These are phyloP conservation scores for Kwoniella shivajii DNA, from an alignment of 1,284 basidiomycete species.

Conservation along the genomic window DNA sequence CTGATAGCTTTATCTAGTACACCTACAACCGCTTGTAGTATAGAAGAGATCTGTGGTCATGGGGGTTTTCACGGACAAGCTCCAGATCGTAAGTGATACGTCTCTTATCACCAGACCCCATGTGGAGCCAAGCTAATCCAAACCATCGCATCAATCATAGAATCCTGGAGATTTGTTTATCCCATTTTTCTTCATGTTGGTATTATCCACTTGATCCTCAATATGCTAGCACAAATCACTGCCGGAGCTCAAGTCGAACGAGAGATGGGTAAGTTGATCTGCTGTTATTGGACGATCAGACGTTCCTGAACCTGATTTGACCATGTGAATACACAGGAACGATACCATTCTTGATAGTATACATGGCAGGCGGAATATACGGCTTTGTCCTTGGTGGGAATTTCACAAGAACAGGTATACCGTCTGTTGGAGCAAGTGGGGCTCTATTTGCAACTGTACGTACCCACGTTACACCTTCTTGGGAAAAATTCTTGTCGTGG, in stretches of 20 bases:
- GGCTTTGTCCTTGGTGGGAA: conserved; percentile 82
- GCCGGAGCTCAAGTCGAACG: conserved; percentile 45
- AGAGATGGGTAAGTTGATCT: conserved; percentile 40
- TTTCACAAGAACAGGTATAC: conserved; percentile 83
- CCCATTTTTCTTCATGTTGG: conserved; percentile 92
- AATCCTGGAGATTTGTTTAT: conserved; percentile 68
- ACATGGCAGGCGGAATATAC: conserved; percentile 87
- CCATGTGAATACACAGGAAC: conserved; percentile 60
- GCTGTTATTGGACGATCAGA: neutral
- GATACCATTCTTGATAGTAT: conserved; percentile 74
- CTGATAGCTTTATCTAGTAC: conserved; percentile 59
- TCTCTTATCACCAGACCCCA: neutral
- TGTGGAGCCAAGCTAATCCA: neutral
- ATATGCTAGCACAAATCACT: conserved; percentile 84
- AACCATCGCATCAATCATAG: conserved; percentile 56
- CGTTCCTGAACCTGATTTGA: neutral
- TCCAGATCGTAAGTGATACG: conserved; percentile 79
- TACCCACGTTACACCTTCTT: neutral
- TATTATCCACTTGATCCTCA: conserved; percentile 81
- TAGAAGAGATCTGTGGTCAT: conserved; percentile 85
- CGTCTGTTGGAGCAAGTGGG: conserved; percentile 89
- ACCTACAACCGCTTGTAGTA: conserved; percentile 66
- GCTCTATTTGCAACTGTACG: conserved; percentile 81
- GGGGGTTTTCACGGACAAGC: conserved; percentile 69
- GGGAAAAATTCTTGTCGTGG: neutral